phyloP scores from a whole-genome alignment of 2,329 filamentous ascomycete species.

The Cercospora nicotianae region DNA sequence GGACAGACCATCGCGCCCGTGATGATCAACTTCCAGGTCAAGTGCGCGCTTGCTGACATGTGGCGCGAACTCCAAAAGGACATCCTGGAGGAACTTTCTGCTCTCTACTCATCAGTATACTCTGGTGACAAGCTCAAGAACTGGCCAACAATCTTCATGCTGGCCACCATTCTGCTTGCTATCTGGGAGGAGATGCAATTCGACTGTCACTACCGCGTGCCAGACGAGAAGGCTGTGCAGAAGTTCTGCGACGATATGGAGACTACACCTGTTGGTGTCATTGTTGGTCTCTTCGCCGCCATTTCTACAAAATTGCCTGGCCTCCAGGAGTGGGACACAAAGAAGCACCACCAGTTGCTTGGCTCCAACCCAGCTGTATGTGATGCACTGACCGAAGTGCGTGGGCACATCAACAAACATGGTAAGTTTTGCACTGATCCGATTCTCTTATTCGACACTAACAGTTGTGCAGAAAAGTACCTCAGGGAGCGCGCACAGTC shows the following conservation, averaged over 20 bases:
- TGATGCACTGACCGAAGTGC: constrained; percentile 94
- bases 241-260: constrained; percentile 99
- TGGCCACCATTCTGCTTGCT: constrained; percentile 85
- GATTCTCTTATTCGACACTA: constrained; percentile 11
- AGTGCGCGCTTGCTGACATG: constrained; percentile 94
- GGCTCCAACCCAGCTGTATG: constrained; percentile 91
- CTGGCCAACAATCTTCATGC: constrained; percentile 98
- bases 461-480: constrained; percentile 69
- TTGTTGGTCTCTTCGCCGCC: constrained; percentile 94
- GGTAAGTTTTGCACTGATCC: constrained; percentile 61
- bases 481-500: constrained; percentile 68
- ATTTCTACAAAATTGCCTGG: constrained; percentile 95
- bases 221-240: constrained; percentile 77
- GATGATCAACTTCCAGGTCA: constrained; percentile 99
- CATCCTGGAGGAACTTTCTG: constrained; percentile 87
- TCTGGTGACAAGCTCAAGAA: constrained; percentile 96
- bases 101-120: constrained; percentile 95
- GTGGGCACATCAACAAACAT: constrained; percentile 87
- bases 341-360: constrained; percentile 84
- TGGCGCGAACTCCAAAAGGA: constrained; percentile 98
- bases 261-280: constrained; percentile 89
- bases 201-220: constrained; percentile 92
- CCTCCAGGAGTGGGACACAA: constrained; percentile 91
- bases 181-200: constrained; percentile 99
- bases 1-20: constrained; percentile 91